Conservation (phyloP, 2,329 filamentous ascomycete species). For the Aspergillus eucalypticola region DNA sequence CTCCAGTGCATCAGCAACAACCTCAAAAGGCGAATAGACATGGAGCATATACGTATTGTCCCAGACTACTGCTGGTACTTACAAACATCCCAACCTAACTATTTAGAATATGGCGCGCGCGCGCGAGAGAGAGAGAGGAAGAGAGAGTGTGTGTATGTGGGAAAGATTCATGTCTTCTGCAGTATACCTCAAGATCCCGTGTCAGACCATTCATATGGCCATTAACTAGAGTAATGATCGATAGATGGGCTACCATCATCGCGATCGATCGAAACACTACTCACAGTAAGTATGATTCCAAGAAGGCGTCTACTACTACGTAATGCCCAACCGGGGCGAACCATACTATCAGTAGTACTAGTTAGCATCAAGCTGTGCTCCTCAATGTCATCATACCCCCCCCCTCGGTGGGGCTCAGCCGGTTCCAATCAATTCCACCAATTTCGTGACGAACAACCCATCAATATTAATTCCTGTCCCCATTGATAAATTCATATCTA, state of each 20-base stretch:
- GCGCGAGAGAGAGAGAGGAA: too few relatives aligned
- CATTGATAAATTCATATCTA: not conserved
- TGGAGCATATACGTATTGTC: too few relatives aligned
- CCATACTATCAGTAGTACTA: not conserved
- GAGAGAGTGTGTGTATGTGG: too few relatives aligned
- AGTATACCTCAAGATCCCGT: not conserved
- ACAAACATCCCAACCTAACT: too few relatives aligned
- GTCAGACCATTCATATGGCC: not conserved
- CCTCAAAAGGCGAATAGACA: too few relatives aligned
- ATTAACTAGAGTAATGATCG: not conserved
- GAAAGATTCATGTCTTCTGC: not conserved
- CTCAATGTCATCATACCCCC: slow-evolving; percentile 1
- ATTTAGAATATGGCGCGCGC: too few relatives aligned
- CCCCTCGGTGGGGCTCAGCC: not conserved
- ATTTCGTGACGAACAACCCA: not conserved
- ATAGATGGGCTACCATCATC: not conserved
- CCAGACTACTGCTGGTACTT: too few relatives aligned
- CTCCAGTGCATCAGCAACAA: not conserved
- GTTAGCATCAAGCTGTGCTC: slow-evolving; percentile 1
- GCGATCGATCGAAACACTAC: not conserved
- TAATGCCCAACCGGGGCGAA: slow-evolving; percentile 1
- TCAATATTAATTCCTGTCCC: not conserved
- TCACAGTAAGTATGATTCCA: not conserved
- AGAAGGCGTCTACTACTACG: not conserved
- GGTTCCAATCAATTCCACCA: slow-evolving; percentile 3